A percentile compares a stretch with the other conserved stretches of the same genome.
Evolutionary conservation across 768 basidiomycete species (phyloP).

Genomic region (Kwoniella dejecticola): DNA sequence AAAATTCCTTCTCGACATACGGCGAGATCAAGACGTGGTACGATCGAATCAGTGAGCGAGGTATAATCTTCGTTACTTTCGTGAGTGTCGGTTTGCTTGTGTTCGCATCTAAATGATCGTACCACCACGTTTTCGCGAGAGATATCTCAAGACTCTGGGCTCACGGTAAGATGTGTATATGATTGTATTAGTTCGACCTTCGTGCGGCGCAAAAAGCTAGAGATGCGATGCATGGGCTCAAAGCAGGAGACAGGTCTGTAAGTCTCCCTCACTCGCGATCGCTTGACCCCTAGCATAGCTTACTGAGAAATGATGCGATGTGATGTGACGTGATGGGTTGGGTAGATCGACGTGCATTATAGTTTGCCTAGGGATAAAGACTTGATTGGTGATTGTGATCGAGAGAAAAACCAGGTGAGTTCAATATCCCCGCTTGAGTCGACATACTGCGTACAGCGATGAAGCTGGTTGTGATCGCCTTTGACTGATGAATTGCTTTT

Average conservation of each 20-base stretch:
- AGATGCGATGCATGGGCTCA: constrained; percentile 84
- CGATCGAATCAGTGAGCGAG: constrained; percentile 87
- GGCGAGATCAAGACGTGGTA: constrained; percentile 98
- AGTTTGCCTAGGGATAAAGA: constrained; percentile 89
- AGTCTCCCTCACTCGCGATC: constrained; percentile 54
- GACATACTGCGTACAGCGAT: no score
- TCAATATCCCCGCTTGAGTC: not conserved
- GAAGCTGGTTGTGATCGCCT: no score
- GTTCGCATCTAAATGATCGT: no score
- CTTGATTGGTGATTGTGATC: constrained; percentile 62
- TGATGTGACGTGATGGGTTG: no score
- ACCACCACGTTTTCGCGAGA: no score
- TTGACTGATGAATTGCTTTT: no score
- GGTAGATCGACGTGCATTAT: constrained; percentile 99
- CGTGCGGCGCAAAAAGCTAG: constrained; percentile 89
- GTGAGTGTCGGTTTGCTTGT: constrained; percentile 73
- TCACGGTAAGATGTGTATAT: no score
- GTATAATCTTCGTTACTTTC: constrained; percentile 99
- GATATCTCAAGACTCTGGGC: no score
- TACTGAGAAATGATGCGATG: not conserved
- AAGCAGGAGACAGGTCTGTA: constrained; percentile 85
- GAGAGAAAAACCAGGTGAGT: constrained; percentile 82
- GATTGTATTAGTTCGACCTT: constrained; percentile 87
- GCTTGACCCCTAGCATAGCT: not conserved
- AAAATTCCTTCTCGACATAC: constrained; percentile 82